phyloP scores from a whole-genome alignment of 2,329 filamentous ascomycete species.

The Aulographum hederae region DNA sequence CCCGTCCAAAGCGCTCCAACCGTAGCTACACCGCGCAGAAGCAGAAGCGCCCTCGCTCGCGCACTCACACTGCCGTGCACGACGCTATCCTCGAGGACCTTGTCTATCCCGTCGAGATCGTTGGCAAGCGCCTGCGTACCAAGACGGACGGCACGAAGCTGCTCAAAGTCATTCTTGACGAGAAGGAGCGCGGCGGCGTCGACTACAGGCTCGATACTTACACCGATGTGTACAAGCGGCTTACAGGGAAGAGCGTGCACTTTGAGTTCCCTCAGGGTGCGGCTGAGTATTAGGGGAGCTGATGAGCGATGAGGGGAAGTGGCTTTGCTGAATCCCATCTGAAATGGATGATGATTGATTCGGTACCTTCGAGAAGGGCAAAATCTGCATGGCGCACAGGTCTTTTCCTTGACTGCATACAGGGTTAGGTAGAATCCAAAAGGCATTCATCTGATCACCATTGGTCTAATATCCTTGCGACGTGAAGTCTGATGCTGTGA shows the following conservation, averaged over 20 bases:
- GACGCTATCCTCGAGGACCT: slow-evolving; percentile 95
- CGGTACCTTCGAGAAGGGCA: too few species aligned
- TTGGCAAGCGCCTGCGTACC: slow-evolving; percentile 96
- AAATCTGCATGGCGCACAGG: too few species aligned
- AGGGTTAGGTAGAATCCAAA: too few species aligned
- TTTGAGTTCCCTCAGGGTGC: slow-evolving; percentile 95
- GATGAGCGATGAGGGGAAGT: too few species aligned
- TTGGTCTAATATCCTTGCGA: too few species aligned
- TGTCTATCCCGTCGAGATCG: slow-evolving; percentile 99
- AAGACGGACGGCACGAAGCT: slow-evolving; percentile 98
- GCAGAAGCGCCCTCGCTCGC: slow-evolving; percentile 91
- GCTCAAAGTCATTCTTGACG: slow-evolving; percentile 97
- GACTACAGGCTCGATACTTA: slow-evolving; percentile 99
- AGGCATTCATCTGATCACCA: too few species aligned
- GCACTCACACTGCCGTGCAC: slow-evolving; percentile 96
- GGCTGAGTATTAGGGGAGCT: slow-evolving; percentile 60
- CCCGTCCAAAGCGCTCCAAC: slow-evolving; percentile 95
- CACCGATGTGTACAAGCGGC: slow-evolving; percentile 95
- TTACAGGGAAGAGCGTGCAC: slow-evolving; percentile 89
- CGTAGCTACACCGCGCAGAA: slow-evolving; percentile 90
- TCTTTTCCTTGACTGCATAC: too few species aligned
- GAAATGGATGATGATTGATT: too few species aligned
- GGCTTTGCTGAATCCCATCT: too few species aligned
- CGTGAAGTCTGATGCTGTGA: too few species aligned
- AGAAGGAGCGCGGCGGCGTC: slow-evolving; percentile 99